A percentile compares a stretch with the other conserved stretches of the same genome.
Conservation (phyloP, 306 rosid genomes). For the Abrus precatorius region DNA sequence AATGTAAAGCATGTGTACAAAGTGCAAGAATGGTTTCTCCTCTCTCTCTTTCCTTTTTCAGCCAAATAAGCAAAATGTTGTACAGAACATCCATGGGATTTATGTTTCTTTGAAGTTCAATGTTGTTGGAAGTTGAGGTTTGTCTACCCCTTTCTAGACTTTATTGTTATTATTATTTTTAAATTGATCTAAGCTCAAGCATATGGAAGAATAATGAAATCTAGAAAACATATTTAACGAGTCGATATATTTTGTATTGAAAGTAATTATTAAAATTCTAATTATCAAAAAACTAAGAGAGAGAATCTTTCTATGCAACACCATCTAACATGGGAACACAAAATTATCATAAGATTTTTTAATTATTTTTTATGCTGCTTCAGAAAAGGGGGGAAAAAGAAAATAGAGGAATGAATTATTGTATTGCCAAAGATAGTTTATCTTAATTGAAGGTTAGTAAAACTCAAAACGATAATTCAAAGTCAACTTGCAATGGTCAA, state of each 20-base stretch:
- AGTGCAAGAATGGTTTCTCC: constrained; percentile 13
- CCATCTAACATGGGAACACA: background rate
- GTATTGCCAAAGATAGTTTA: background rate
- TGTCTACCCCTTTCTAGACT: constrained; percentile 24
- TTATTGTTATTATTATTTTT: background rate
- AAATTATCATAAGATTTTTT: background rate
- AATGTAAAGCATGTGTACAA: background rate
- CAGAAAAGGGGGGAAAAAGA: background rate
- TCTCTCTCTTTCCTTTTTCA: background rate
- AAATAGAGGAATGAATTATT: background rate
- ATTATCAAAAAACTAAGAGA: background rate
- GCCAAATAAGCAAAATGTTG: background rate
- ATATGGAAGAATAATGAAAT: background rate
- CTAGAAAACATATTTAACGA: background rate
- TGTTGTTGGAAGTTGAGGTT: background rate
- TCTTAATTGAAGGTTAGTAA: constrained; percentile 12
- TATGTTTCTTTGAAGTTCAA: background rate
- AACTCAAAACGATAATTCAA: constrained; percentile 8
- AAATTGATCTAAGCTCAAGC: constrained; percentile 16
- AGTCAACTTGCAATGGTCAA: constrained; percentile 16
- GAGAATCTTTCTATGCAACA: constrained; percentile 6
- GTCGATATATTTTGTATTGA: background rate
- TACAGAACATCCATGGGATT: constrained; percentile 1
- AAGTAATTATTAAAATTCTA: background rate
- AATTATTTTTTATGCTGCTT: background rate